Evolutionary conservation across 257 asterid species (phyloP).

Genomic region (Cinchona pubescens): DNA sequence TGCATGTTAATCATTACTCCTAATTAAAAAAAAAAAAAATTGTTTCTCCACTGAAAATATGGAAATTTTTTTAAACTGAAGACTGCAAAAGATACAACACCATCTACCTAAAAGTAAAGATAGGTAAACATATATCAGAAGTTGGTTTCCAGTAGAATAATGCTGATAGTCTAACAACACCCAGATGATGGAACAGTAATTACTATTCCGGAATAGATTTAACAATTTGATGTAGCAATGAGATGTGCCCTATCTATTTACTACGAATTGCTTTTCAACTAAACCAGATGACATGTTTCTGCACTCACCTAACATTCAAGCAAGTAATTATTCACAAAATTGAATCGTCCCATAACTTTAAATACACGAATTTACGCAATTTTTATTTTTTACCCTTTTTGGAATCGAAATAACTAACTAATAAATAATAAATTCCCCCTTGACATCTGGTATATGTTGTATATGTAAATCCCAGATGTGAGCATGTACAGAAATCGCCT

Average conservation of each 20-base stretch:
- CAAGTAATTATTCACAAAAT: background rate
- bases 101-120: background rate
- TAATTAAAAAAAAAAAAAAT: no score
- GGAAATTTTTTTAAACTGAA: no score
- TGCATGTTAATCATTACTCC: background rate
- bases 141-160: background rate
- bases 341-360: background rate
- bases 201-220: background rate
- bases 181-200: background rate
- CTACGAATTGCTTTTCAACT: background rate
- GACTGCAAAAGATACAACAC: background rate
- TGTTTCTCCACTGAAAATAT: background rate
- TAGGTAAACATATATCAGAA: background rate
- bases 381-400: no score
- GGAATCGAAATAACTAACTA: no score
- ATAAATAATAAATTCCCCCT: no score
- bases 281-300: background rate
- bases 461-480: no score
- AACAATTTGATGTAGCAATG: background rate
- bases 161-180: background rate
- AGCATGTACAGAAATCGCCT: no score
- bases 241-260: background rate
- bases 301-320: constrained; percentile 2
- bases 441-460: no score
- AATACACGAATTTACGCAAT: background rate